phyloP scores from a whole-genome alignment of 1,284 basidiomycete genomes.

The Trichosporon sp. region DNA sequence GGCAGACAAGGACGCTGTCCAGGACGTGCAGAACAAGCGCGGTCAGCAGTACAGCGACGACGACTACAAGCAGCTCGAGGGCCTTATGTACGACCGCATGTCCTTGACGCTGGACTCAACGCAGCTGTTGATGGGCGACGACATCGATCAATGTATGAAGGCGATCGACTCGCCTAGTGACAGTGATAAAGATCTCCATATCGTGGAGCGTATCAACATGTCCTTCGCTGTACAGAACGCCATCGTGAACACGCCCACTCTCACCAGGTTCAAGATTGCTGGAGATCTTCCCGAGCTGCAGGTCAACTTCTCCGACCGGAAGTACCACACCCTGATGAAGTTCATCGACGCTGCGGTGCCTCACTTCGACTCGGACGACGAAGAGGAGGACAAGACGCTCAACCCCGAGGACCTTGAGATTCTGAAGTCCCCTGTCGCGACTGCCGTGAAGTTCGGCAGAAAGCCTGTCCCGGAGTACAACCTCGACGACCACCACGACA shows the following conservation, averaged over 20 bases:
- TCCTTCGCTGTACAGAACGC: constrained; percentile 88
- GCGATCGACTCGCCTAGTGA: constrained; percentile 59
- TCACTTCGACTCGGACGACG: constrained; percentile 61
- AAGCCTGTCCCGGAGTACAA: constrained; percentile 57
- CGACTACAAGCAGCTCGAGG: constrained; percentile 83
- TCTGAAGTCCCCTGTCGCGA: neutral
- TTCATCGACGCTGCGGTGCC: constrained; percentile 90
- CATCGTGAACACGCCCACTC: constrained; percentile 79
- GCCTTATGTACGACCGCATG: constrained; percentile 94
- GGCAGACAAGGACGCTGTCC: constrained; percentile 75
- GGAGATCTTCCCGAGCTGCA: constrained; percentile 84
- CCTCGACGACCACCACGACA: constrained; percentile 56
- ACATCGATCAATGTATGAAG: constrained; percentile 73
- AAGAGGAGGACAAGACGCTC: constrained; percentile 4
- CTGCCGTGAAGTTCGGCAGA: neutral
- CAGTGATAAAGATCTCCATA: constrained; percentile 63
- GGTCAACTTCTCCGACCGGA: constrained; percentile 91
- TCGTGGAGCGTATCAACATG: constrained; percentile 90
- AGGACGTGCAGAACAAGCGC: constrained; percentile 77
- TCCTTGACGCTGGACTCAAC: constrained; percentile 80
- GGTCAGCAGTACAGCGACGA: constrained; percentile 81
- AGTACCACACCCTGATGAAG: constrained; percentile 88
- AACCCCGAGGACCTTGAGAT: neutral
- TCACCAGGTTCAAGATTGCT: constrained; percentile 87
- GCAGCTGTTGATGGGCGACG: constrained; percentile 85